Base-by-base conservation (phyloP, 306 rosid genomes). In the Quercus engelmannii region DNA sequence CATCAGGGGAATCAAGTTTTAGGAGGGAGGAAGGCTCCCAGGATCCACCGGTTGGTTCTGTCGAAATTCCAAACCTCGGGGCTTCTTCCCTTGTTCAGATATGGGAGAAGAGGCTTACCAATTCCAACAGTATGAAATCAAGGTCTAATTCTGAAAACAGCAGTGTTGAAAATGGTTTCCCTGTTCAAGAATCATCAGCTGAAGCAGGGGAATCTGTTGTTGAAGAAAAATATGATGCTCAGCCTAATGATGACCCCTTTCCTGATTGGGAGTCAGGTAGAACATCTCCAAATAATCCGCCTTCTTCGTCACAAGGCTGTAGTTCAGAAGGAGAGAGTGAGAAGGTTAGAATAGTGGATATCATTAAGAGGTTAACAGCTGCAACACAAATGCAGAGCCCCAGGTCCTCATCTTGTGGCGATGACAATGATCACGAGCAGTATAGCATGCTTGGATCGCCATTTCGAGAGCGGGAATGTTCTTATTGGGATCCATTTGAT, bases 81-180 rank as follows among this genome's bases (percentile, higher is more conserved):
- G 98, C 99, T 14, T 92, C 98, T 33, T 93, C 96, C 30, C 91
- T 95, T 0, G 99, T 95, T 57, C 97, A 87, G 31, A 89, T 95
- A 61, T 95, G 99, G 99, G 99, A 95, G 82, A 91, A 85, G 76
- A 91, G 99, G 77, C 86, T 95, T 0, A 91, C 75, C 68, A 31
- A 85, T 33, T 78, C 87, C 12, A 75, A 71, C 73, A 77, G 70
- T 9, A 46, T 69, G 18, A 85, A 79, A 26, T 56, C 63, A 20
- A 71, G 85, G 38, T 77, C 83, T 3, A 74, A n/a, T 54, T 76
- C 85, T 23, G 76, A 58, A 25, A 4, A 23, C 12, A 82, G 83
- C 57, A 20, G 51, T 11, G 76, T 71, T 54, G 87, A 81, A 21
- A 83, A 62, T 73, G 80, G 76, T 18, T 38, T 59, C 57, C 25